These are phyloP conservation scores for Umbelopsis vinacea DNA, from an alignment of 192 early-diverging fungal genomes.

Conservation along the genomic window DNA sequence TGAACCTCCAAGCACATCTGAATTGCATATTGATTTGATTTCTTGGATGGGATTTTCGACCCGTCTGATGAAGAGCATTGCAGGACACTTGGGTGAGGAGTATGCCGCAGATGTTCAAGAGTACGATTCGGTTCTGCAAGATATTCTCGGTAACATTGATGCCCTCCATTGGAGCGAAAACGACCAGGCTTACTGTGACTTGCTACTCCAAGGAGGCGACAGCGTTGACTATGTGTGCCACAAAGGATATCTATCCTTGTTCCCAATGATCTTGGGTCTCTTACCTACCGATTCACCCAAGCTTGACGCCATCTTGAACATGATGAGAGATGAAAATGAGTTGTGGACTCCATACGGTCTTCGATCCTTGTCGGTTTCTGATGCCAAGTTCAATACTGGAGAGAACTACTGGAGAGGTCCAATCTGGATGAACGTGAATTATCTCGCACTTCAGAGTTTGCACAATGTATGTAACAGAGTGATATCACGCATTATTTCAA, in stretches of 20 bases:
- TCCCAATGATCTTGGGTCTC: slow-evolving; percentile 80
- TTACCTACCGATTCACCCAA: slow-evolving; percentile 70
- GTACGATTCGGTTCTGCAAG: slow-evolving; percentile 54
- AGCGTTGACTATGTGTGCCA: slow-evolving; percentile 59
- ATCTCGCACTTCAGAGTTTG: slow-evolving; percentile 75
- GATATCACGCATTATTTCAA: neutral
- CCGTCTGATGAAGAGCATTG: slow-evolving; percentile 61
- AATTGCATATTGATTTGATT: slow-evolving; percentile 79
- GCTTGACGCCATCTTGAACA: slow-evolving; percentile 71
- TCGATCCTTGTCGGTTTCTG: slow-evolving; percentile 65
- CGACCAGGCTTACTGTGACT: slow-evolving; percentile 65
- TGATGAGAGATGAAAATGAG: slow-evolving; percentile 75
- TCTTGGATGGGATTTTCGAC: slow-evolving; percentile 77
- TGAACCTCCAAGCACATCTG: slow-evolving; percentile 66
- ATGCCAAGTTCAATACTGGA: slow-evolving; percentile 71
- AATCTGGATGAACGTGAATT: slow-evolving; percentile 94
- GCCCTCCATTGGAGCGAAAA: slow-evolving; percentile 75
- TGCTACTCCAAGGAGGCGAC: slow-evolving; percentile 56
- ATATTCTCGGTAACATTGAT: slow-evolving; percentile 60
- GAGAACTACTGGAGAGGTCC: slow-evolving; percentile 97
- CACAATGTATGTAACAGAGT: slow-evolving; percentile 53
- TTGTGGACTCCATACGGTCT: slow-evolving; percentile 85
- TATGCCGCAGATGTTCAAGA: slow-evolving; percentile 57
- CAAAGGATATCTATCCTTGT: slow-evolving; percentile 80
- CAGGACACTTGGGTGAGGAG: slow-evolving; percentile 53